phyloP scores from a whole-genome alignment of 352 stramenopile species.

The Phytophthora boehmeriae region DNA sequence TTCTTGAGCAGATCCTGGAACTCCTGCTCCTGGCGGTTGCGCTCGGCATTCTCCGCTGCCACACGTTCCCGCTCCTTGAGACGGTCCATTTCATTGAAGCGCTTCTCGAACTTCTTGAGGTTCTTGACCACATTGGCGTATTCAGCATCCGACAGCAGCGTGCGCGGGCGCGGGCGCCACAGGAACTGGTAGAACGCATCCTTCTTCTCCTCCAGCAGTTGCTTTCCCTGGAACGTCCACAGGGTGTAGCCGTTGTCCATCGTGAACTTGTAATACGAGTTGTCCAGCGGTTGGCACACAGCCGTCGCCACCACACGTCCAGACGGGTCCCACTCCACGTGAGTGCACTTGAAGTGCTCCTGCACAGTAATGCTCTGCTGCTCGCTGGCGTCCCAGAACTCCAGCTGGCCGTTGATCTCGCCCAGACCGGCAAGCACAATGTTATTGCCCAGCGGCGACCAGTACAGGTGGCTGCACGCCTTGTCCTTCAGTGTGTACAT shows the following conservation, averaged over 20 bases:
- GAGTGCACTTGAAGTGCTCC: conserved; percentile 98
- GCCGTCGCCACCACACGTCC: conserved; percentile 95
- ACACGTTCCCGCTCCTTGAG: conserved; percentile 83
- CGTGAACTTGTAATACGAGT: conserved; percentile 96
- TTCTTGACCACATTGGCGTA: conserved; percentile 97
- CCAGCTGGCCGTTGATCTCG: conserved; percentile 95
- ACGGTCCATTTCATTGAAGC: conserved; percentile 88
- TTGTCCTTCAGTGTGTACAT: conserved; percentile 96
- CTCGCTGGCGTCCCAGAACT: conserved; percentile 98
- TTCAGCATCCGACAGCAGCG: conserved; percentile 92
- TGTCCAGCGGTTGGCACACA: conserved; percentile 96
- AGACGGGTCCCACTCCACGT: conserved; percentile 98
- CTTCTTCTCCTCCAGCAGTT: conserved; percentile 94
- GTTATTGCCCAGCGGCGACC: conserved; percentile 93
- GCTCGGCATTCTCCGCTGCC: conserved; percentile 67
- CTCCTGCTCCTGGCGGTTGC: conserved; percentile 69
- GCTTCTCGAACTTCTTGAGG: conserved; percentile 96
- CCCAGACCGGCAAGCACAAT: conserved; percentile 95
- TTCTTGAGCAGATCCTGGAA: conserved; percentile 73
- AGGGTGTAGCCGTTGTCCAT: conserved; percentile 99
- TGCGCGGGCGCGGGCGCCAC: conserved; percentile 93
- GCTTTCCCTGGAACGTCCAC: conserved; percentile 98
- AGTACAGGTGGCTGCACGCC: conserved; percentile 96
- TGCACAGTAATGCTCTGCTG: conserved; percentile 94
- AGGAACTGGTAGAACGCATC: conserved; percentile 97